Conservation (phyloP, 495 filamentous ascomycete species). For the Penicillium roqueforti region DNA sequence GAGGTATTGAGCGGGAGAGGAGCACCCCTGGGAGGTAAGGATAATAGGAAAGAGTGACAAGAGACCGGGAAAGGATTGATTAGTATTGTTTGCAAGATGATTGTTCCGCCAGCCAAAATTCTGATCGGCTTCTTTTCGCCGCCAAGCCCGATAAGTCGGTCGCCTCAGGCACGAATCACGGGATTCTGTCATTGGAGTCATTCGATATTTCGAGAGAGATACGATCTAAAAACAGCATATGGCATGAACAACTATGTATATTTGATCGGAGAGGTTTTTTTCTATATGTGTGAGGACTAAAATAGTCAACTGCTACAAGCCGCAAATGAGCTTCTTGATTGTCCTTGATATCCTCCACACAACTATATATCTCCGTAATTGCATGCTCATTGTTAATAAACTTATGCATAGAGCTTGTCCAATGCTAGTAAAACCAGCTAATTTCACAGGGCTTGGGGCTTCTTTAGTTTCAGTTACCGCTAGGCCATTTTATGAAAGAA, state of each 20-base stretch:
- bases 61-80: conserved; percentile 15
- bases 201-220: background rate
- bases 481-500: too few species aligned
- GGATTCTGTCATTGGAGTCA: conserved; percentile 9
- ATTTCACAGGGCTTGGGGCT: too few species aligned
- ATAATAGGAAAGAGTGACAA: conserved; percentile 21
- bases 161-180: conserved; percentile 29
- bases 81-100: conserved; percentile 8
- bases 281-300: background rate
- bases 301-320: background rate
- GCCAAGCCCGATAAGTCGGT: conserved; percentile 21
- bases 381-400: background rate
- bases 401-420: background rate
- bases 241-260: background rate
- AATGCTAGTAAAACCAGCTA: background rate
- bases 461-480: too few species aligned
- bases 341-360: background rate
- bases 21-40: conserved; percentile 17
- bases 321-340: background rate
- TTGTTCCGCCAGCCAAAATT: conserved; percentile 33
- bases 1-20: conserved; percentile 12
- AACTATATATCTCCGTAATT: background rate
- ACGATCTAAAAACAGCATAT: background rate
- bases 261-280: background rate
- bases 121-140: conserved; percentile 37